A percentile compares a stretch with the other conserved stretches of the same genome.
Conservation (phyloP, 306 rosid genomes). For the Glycine latifolia region DNA sequence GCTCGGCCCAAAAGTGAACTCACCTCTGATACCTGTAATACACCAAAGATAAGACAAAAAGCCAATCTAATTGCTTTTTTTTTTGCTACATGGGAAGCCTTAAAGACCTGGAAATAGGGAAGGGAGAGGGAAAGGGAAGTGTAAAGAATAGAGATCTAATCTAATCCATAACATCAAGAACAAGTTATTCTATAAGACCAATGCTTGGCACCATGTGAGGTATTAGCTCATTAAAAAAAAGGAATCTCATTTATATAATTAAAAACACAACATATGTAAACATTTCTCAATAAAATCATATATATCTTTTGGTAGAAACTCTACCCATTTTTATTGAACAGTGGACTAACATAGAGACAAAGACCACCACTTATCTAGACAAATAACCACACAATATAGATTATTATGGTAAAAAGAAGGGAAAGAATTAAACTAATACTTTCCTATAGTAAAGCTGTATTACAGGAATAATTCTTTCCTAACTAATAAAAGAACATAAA, state of each 20-base stretch:
- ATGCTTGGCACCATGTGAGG: constrained; percentile 13
- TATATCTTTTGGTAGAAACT: constrained; percentile 20
- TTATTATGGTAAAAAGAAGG: background rate
- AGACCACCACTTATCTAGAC: constrained; percentile 17
- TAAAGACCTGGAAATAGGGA: constrained; percentile 10
- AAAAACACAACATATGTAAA: background rate
- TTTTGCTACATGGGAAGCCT: background rate
- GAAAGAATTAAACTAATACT: background rate
- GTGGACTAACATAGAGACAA: constrained; percentile 3
- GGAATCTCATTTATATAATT: background rate
- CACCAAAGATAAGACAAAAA: constrained; percentile 39
- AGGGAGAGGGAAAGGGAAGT: constrained; percentile 12
- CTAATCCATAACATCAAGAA: constrained; percentile 30
- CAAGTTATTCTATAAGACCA: constrained; percentile 11
- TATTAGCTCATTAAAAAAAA: constrained; percentile 29
- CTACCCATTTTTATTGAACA: background rate
- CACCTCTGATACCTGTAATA: constrained; percentile 90
- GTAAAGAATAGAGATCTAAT: background rate
- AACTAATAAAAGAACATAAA: background rate
- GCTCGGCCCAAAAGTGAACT: constrained; percentile 95
- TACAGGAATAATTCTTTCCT: background rate
- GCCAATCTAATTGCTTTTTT: background rate
- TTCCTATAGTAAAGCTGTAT: background rate
- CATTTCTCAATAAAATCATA: background rate
- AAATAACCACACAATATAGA: background rate